Percentiles rank a stretch among this genome's conserved stretches.
phyloP scores from a whole-genome alignment of 495 filamentous ascomycete species.

The Tuber microsphaerosporum region DNA sequence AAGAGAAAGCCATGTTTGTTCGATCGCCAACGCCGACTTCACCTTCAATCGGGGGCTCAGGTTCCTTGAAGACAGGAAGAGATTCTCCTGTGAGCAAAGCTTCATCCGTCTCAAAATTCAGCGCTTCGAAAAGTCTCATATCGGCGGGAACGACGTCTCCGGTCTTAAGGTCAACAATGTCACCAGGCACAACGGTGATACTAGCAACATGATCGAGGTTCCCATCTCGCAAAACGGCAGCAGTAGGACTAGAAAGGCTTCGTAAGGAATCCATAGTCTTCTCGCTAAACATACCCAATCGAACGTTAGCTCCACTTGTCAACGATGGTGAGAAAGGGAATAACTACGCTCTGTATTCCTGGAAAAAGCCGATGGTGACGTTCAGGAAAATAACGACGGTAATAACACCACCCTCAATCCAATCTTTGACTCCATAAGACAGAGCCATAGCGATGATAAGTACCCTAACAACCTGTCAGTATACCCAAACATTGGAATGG shows the following conservation, averaged over 20 bases:
- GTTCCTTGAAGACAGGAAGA: slow-evolving; percentile 52
- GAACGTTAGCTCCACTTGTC: slow-evolving; percentile 2
- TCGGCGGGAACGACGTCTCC: slow-evolving; percentile 80
- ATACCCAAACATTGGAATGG: not conserved
- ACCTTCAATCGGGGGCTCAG: slow-evolving; percentile 44
- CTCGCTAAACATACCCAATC: slow-evolving; percentile 44
- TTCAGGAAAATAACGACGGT: slow-evolving; percentile 76
- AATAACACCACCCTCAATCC: slow-evolving; percentile 76
- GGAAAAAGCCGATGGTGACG: slow-evolving; percentile 68
- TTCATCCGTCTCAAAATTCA: slow-evolving; percentile 69
- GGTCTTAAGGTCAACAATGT: slow-evolving; percentile 71
- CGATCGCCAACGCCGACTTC: slow-evolving; percentile 59
- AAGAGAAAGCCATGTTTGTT: slow-evolving; percentile 63
- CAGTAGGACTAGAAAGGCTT: slow-evolving; percentile 70
- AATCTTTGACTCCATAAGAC: slow-evolving; percentile 71
- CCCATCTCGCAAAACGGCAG: slow-evolving; percentile 67
- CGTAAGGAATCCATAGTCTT: slow-evolving; percentile 78
- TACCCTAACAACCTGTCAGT: slow-evolving; percentile 47
- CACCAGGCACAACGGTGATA: slow-evolving; percentile 70
- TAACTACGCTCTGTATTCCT: slow-evolving; percentile 64
- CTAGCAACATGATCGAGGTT: slow-evolving; percentile 59
- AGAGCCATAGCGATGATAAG: slow-evolving; percentile 77
- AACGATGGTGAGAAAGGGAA: not conserved
- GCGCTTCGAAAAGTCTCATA: slow-evolving; percentile 63
- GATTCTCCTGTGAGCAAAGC: slow-evolving; percentile 69